A percentile compares a stretch with the other conserved stretches of the same genome.
These are phyloP conservation scores for Rhodomyrtus psidioides DNA, from an alignment of 441 rosid species.

Conservation along the genomic window DNA sequence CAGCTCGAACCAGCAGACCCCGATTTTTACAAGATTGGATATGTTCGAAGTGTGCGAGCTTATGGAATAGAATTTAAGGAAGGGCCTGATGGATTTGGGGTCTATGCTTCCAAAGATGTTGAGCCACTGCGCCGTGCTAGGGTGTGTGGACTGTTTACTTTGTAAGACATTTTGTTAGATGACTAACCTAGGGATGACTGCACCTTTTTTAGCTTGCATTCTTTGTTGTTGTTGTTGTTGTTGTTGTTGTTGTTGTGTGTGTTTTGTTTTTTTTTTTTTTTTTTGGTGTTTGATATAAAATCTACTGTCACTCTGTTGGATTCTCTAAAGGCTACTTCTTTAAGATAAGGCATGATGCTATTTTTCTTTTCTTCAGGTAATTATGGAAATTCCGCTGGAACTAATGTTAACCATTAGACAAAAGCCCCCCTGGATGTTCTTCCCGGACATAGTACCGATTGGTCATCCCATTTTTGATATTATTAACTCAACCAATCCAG, in stretches of 20 bases:
- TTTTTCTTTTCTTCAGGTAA: conserved; percentile 37
- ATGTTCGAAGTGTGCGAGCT: conserved; percentile 72
- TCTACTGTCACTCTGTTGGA: not conserved
- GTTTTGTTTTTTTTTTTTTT: no score
- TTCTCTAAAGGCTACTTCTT: not conserved
- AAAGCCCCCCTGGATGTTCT: conserved; percentile 94
- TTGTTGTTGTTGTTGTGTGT: no score
- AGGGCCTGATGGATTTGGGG: conserved; percentile 88
- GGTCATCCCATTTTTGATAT: conserved; percentile 95
- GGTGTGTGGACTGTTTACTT: conserved; percentile 30
- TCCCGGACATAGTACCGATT: conserved; percentile 76
- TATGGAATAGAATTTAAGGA: conserved; percentile 85
- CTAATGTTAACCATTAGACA: conserved; percentile 80
- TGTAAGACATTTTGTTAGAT: not conserved
- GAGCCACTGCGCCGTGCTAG: conserved; percentile 84
- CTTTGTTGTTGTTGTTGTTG: no score
- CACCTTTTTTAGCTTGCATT: not conserved
- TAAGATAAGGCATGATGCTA: not conserved
- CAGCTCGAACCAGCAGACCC: conserved; percentile 71
- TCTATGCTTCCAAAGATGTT: conserved; percentile 82
- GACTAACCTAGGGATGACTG: not conserved
- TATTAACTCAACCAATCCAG: conserved; percentile 78
- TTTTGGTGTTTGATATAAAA: not conserved
- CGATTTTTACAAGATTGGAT: conserved; percentile 90
- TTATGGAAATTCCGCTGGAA: conserved; percentile 92